These are phyloP conservation scores for Prosopis cineraria DNA, from an alignment of 306 rosid species.

Conservation along the genomic window DNA sequence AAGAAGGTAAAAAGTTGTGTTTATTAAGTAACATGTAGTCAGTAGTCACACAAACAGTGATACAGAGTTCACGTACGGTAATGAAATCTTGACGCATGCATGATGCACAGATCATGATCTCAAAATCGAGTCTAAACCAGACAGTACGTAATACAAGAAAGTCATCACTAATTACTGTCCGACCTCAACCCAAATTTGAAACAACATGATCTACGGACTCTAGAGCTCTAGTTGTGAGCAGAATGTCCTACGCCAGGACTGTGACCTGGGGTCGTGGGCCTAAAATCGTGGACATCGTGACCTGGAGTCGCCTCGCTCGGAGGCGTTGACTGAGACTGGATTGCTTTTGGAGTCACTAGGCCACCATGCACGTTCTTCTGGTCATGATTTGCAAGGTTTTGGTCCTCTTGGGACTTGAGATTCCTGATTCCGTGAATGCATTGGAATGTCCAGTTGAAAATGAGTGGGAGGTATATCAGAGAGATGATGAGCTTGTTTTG, in stretches of 20 bases:
- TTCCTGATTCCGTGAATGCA: slow-evolving; percentile 1
- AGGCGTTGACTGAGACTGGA: not conserved
- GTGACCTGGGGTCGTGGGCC: slow-evolving; percentile 48
- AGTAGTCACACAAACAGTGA: too few relatives aligned
- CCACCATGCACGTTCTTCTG: not conserved
- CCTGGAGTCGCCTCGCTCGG: not conserved
- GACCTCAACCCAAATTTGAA: not conserved
- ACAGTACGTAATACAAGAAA: not conserved
- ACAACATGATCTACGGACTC: not conserved
- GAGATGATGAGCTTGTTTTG: not conserved
- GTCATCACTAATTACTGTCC: not conserved
- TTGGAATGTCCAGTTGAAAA: not conserved
- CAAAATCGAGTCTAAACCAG: not conserved
- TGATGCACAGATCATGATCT: not conserved
- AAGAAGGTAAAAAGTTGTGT: not conserved
- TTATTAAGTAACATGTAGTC: not conserved
- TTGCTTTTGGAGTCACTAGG: not conserved
- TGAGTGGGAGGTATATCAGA: not conserved
- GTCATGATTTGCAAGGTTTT: not conserved
- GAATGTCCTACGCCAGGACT: slow-evolving; percentile 61
- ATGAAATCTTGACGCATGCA: not conserved
- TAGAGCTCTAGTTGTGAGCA: slow-evolving; percentile 32
- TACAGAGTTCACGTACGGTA: not conserved
- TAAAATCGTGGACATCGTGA: slow-evolving; percentile 21
- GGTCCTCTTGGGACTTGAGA: not conserved